Evolutionary conservation across 2,329 filamentous ascomycete species (phyloP), one percentile per base, ranked within the genome.

Genomic region (Epichloe sylvatica): DNA sequence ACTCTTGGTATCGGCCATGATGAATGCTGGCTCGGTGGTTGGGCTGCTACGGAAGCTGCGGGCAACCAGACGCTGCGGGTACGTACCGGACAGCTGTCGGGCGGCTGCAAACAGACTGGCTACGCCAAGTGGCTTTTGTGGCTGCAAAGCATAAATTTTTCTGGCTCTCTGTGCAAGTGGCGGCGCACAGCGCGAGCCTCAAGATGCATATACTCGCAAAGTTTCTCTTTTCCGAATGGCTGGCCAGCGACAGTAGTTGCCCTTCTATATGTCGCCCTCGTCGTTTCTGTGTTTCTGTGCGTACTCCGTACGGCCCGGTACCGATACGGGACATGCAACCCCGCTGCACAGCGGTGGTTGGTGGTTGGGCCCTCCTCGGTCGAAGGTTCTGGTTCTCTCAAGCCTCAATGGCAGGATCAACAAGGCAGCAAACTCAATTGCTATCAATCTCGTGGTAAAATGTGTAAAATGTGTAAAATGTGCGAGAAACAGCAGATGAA

Each of bases 1-100:
- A 48, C 51, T 49, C 45, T 52, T 55, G 45, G 49, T 43, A 38
- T 50, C 50, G 19, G 51, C 33, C 51, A 55, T 56, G 47, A 49
- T 34, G 36, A 13, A 37, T 5, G 30, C 37, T 37, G 23, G 39
- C 25, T 36, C 25, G 42, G 47, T 45, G 41, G 41, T 35, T 45
- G 36, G 47, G 42, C 36, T 25, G 23, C 23, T 25, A 25, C 23
- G 23, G 23, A 25, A 25, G 23, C 23, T 49, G 47, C 4, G 15
- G 17, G 34, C 19, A 23, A 36, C 33, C 13, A 8, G 21, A 41
- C 38, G 38, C 38, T 41, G 11, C 13, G 35, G 35, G 35, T n/a
- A 37, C 37, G 37, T 12, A 15, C 17, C 12, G 9, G 15, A 23
- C 43, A 46, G 33, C 45, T 46, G 45, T 23, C 45, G 21, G 33